Evolutionary conservation across 768 basidiomycete genomes (phyloP).

Genomic region (Xerocomus spinulosus): DNA sequence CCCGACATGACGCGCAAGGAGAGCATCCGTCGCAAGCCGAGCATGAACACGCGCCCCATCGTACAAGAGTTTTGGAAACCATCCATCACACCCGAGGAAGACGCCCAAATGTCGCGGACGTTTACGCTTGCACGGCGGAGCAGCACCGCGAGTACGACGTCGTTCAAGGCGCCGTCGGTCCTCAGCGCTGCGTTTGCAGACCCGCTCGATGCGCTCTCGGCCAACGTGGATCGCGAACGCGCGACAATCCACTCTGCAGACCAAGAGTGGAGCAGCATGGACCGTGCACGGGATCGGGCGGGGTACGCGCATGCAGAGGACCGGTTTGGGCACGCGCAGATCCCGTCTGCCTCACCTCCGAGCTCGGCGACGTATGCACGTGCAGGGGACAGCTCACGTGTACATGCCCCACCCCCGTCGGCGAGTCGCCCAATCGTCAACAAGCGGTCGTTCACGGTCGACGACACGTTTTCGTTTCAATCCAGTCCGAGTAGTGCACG

Average conservation of each 20-base stretch:
- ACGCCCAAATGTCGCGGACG: constrained; percentile 37
- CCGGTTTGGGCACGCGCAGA: constrained; percentile 9
- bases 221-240: constrained; percentile 25
- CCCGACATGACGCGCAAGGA: constrained; percentile 22
- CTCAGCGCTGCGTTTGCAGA: constrained; percentile 37
- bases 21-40: constrained; percentile 32
- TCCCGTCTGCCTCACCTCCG: constrained; percentile 15
- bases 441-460: constrained; percentile 27
- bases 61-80: constrained; percentile 50
- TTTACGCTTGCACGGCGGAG: constrained; percentile 41
- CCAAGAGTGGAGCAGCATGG: constrained; percentile 26
- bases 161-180: constrained; percentile 39
- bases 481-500: constrained; percentile 18
- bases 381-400: constrained; percentile 10
- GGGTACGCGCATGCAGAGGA: constrained; percentile 16
- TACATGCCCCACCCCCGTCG: constrained; percentile 22
- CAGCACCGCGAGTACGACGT: constrained; percentile 46
- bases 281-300: constrained; percentile 22
- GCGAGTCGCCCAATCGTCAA: constrained; percentile 31
- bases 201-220: constrained; percentile 17
- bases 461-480: constrained; percentile 20
- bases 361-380: constrained; percentile 13
- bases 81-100: constrained; percentile 42
- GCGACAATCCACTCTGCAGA: constrained; percentile 24
- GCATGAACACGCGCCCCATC: constrained; percentile 31